Evolutionary conservation across 148 eudicot genomes (phyloP).

Genomic region (Cornus suecica): DNA sequence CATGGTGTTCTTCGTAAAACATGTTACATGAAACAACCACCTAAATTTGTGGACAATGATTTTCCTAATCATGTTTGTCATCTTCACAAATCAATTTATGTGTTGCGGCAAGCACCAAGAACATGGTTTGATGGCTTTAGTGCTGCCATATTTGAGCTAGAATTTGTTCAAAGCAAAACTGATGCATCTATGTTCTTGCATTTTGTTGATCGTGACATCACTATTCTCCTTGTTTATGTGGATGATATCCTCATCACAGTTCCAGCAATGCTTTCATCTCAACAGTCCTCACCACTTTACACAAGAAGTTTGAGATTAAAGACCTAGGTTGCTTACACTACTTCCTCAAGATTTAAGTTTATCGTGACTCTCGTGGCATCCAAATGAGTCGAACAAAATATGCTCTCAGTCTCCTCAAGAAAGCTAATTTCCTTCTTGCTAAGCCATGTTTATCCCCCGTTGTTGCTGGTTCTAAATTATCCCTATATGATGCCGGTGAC

Average conservation of each 20-base stretch:
- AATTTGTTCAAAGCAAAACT: not conserved
- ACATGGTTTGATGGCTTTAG: constrained; percentile 3
- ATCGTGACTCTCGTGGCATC: not conserved
- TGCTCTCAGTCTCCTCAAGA: not conserved
- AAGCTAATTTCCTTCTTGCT: not conserved
- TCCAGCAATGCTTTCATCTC: not conserved
- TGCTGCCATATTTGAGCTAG: not conserved
- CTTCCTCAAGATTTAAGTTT: constrained; percentile 8
- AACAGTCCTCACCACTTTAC: not conserved
- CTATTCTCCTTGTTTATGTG: not conserved
- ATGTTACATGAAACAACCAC: too few species aligned
- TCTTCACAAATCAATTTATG: constrained; percentile 9
- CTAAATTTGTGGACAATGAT: too few species aligned
- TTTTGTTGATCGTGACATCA: too few species aligned
- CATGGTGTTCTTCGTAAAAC: too few species aligned
- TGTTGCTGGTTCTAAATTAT: too few species aligned
- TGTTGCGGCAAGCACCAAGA: constrained; percentile 2
- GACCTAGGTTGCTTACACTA: not conserved
- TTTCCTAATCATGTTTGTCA: constrained; percentile 2
- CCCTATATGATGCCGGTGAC: too few species aligned
- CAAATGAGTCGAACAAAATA: not conserved
- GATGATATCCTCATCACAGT: constrained; percentile 1
- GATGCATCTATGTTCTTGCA: not conserved
- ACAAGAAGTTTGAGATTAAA: not conserved
- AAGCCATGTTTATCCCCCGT: not conserved